Percentiles rank a stretch among this genome's conserved stretches.
phyloP scores from a whole-genome alignment of 148 eudicot genomes.

The Cornus suecica region DNA sequence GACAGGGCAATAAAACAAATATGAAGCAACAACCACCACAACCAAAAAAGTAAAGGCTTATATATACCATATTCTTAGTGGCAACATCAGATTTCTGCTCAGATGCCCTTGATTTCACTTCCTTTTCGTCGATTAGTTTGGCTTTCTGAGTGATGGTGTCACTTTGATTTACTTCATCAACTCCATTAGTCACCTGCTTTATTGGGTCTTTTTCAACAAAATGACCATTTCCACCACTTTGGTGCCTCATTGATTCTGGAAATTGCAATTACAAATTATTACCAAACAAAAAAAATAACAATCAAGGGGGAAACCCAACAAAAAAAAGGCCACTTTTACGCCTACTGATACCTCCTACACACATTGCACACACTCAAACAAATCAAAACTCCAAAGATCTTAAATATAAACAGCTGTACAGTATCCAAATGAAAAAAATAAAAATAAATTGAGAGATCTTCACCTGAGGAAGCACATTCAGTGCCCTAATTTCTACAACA shows the following conservation, averaged over 20 bases:
- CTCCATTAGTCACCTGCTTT: slow-evolving; percentile 46
- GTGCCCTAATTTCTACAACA: slow-evolving; percentile 38
- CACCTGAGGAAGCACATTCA: slow-evolving; percentile 75
- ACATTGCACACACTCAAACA: not conserved
- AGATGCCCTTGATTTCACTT: slow-evolving; percentile 7
- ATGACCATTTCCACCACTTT: slow-evolving; percentile 18
- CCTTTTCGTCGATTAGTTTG: slow-evolving; percentile 8
- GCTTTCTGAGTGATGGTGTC: slow-evolving; percentile 8
- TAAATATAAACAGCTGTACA: not conserved
- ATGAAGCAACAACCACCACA: too few relatives aligned
- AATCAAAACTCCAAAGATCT: not conserved
- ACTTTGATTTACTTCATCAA: slow-evolving; percentile 5
- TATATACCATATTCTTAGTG: slow-evolving; percentile 12
- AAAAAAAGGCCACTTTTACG: slow-evolving; percentile 31
- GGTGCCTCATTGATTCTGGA: slow-evolving; percentile 36
- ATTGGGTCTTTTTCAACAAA: slow-evolving; percentile 35
- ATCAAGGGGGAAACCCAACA: not conserved
- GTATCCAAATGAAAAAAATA: not conserved
- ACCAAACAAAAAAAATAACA: not conserved
- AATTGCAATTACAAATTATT: not conserved
- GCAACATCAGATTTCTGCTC: slow-evolving; percentile 6
- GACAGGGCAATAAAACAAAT: not conserved
- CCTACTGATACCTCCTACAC: slow-evolving; percentile 45
- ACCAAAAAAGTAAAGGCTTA: too few relatives aligned
- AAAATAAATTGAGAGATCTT: not conserved